Base-by-base conservation (phyloP, 2,329 filamentous ascomycete genomes). In the Escovopsis sp. region DNA sequence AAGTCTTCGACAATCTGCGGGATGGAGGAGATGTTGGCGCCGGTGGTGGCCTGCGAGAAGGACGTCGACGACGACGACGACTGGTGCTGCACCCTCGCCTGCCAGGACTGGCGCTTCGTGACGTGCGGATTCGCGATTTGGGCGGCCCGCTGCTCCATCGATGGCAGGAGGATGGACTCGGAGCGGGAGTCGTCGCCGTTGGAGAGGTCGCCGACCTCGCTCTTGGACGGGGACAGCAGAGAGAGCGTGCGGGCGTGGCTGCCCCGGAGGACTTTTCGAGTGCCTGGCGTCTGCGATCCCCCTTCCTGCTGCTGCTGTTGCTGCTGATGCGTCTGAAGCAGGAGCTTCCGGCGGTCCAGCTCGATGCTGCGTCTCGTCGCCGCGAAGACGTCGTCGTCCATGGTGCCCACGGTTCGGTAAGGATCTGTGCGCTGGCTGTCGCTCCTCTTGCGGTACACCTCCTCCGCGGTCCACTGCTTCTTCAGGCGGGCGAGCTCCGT, bases 1-100 rank as follows among this genome's bases (percentile, higher is more conserved):
- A 98, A 76, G 57, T 94, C 90, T 40, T 83, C 80, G 13, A 87
- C 82, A 56, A 94, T 78, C 55, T 90, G 83, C 52, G 86, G 86
- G 39, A 73, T 58, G 28, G 28, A 15, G 5, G 28, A 12, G 4
- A 31, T 17, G 17, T 10, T 15, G 10, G 28, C 9, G 21, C 21
- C n/a, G n/a, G n/a, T n/a, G n/a, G n/a, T n/a, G 11, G 27, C 2
- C 15, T 28, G 30, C n/a, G n/a, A n/a, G n/a, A n/a, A n/a, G n/a
- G n/a, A n/a, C n/a, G n/a, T 36, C 38, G 16, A 38, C 36, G 19
- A 29, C 66, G 1, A 59, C 50, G 11, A 52, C 44, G 21, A 57
- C 60, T 25, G 21, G 30, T 61, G 62, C 21, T 62, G 59, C 21
- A 65, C 60, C 29, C 64, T 64, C 29, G 70, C 68, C 19, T 71